Conservation (phyloP, 2,329 filamentous ascomycete species). For the Hypomyces rosellus region DNA sequence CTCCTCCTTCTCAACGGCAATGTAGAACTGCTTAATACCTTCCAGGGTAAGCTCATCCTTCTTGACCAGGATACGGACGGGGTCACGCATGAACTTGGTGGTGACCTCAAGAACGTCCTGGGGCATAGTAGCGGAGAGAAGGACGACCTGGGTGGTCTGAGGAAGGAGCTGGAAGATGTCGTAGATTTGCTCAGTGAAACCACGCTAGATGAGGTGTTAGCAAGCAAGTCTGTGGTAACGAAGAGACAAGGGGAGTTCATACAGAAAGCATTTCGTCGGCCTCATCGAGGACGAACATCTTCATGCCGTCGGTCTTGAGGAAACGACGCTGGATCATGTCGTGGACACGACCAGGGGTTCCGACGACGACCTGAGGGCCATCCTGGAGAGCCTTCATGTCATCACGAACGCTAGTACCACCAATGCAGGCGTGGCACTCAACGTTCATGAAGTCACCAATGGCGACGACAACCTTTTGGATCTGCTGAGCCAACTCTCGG, state of each 20-base stretch:
- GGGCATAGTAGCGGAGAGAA: constrained; percentile 96
- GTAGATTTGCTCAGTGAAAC: constrained; percentile 99
- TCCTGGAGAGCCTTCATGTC: constrained; percentile 98
- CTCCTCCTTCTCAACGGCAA: constrained; percentile 99
- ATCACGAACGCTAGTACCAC: constrained; percentile 94
- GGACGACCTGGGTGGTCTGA: constrained; percentile 95
- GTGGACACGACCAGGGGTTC: constrained; percentile 95
- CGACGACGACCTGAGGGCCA: constrained; percentile 93
- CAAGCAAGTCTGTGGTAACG: constrained; percentile 25
- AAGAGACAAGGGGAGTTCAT: constrained; percentile 25
- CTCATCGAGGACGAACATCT: constrained; percentile 99
- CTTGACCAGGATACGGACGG: constrained; percentile 98
- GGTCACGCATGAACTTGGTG: constrained; percentile 99
- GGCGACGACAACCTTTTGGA: constrained; percentile 91
- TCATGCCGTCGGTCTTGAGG: constrained; percentile 95
- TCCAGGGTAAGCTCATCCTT: constrained; percentile 99
- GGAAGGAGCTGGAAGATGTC: constrained; percentile 99
- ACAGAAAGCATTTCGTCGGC: constrained; percentile 98
- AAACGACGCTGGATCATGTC: constrained; percentile 99
- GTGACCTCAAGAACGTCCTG: constrained; percentile 99
- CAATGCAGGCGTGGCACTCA: constrained; percentile 98
- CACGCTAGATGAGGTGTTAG: constrained; percentile 52
- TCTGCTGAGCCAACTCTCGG: constrained; percentile 97
- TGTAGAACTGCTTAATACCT: constrained; percentile 99
- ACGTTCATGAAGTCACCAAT: constrained; percentile 99